A percentile compares a stretch with the other conserved stretches of the same genome.
phyloP scores from a whole-genome alignment of 2,329 filamentous ascomycete genomes.

The Nemania bipapillata region DNA sequence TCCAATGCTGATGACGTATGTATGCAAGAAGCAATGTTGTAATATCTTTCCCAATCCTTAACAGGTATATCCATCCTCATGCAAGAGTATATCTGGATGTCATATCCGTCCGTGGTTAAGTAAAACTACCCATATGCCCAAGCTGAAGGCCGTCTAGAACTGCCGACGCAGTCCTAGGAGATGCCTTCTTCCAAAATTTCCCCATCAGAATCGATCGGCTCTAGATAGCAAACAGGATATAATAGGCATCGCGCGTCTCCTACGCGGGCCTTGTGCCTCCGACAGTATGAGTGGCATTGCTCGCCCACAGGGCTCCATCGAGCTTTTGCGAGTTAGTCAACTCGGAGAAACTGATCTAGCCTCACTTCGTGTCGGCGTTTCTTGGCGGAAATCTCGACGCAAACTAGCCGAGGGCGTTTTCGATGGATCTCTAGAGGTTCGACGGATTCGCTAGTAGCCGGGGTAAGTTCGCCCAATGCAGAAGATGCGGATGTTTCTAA shows the following conservation, averaged over 20 bases:
- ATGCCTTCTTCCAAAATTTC: neutral
- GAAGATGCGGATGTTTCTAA: constrained; percentile 13
- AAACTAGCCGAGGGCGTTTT: constrained; percentile 36
- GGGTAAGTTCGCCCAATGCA: constrained; percentile 31
- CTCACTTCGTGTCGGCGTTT: constrained; percentile 19
- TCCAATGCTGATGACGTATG: neutral
- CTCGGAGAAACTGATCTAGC: neutral
- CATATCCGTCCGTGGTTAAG: neutral
- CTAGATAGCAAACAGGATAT: neutral
- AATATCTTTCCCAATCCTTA: neutral
- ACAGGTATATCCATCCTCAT: neutral
- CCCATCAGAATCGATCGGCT: neutral
- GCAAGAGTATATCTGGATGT: neutral
- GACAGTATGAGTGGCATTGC: neutral
- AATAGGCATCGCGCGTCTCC: neutral
- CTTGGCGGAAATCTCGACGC: constrained; percentile 38
- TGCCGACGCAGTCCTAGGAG: neutral
- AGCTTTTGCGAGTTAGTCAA: neutral
- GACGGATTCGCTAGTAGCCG: constrained; percentile 41
- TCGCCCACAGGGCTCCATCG: neutral
- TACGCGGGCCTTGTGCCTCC: neutral
- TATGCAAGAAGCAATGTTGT: neutral
- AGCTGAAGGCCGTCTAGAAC: neutral
- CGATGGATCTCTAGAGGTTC: constrained; percentile 31
- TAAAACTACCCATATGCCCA: neutral